These are phyloP conservation scores for Yarrowia divulgata DNA, from an alignment of 805 yeast species.

Conservation along the genomic window DNA sequence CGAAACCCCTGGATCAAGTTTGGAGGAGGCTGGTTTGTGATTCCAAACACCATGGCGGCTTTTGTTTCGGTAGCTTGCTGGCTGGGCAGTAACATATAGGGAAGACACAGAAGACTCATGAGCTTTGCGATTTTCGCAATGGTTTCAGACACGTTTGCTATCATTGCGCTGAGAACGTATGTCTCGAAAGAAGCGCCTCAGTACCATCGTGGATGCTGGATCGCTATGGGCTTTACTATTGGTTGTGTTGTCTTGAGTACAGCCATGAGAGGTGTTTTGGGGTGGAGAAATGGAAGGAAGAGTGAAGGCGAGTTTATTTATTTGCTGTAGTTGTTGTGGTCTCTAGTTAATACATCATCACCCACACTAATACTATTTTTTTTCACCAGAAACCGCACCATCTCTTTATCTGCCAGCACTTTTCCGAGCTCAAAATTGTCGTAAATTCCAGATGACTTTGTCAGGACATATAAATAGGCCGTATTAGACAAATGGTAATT, in stretches of 20 bases:
- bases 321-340: no score
- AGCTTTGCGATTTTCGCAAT: constrained; percentile 17
- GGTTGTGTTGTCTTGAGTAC: neutral
- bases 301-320: neutral
- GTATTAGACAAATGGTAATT: no score
- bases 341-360: no score
- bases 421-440: no score
- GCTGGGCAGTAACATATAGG: neutral
- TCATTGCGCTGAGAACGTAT: constrained; percentile 9
- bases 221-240: constrained; percentile 7
- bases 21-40: constrained; percentile 25
- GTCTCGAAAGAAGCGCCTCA: neutral
- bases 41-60: constrained; percentile 9
- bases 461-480: no score
- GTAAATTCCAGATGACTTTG: no score
- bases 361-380: no score
- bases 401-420: no score
- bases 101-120: neutral
- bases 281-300: neutral
- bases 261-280: neutral
- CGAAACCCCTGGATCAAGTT: constrained; percentile 8
- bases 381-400: no score
- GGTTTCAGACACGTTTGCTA: constrained; percentile 3
- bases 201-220: constrained; percentile 21
- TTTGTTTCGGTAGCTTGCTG: constrained; percentile 1